These are phyloP conservation scores for Spathaspora passalidarum DNA, from an alignment of 805 yeast genomes.

Conservation along the genomic window DNA sequence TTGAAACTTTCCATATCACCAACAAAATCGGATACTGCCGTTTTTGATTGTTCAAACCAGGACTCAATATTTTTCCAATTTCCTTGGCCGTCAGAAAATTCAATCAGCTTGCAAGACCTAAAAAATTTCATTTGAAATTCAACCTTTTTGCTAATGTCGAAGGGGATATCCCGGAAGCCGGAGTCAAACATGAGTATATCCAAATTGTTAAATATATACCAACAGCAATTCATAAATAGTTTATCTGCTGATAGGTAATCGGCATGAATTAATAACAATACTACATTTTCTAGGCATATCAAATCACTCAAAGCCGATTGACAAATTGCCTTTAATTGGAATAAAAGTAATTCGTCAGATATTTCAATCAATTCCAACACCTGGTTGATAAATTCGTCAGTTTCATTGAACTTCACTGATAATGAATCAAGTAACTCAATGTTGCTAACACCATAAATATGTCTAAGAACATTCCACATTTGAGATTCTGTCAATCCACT, in stretches of 20 bases:
- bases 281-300: slow-evolving; percentile 58
- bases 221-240: slow-evolving; percentile 57
- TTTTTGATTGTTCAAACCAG: slow-evolving; percentile 22
- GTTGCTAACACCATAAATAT: slow-evolving; percentile 55
- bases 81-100: slow-evolving; percentile 16
- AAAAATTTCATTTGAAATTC: slow-evolving; percentile 28
- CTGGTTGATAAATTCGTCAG: slow-evolving; percentile 47
- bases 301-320: slow-evolving; percentile 59
- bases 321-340: slow-evolving; percentile 56
- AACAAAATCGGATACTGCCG: slow-evolving; percentile 19
- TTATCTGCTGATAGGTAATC: slow-evolving; percentile 49
- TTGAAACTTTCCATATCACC: slow-evolving; percentile 19
- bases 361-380: slow-evolving; percentile 58
- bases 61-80: slow-evolving; percentile 9
- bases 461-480: slow-evolving; percentile 50
- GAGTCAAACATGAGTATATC: slow-evolving; percentile 56
- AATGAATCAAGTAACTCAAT: slow-evolving; percentile 35
- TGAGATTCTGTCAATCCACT: slow-evolving; percentile 37
- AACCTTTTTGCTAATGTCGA: slow-evolving; percentile 20
- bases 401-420: slow-evolving; percentile 14
- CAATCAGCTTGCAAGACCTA: slow-evolving; percentile 23
- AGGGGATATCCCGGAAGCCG: slow-evolving; percentile 24
- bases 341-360: slow-evolving; percentile 61
- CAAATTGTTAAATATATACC: slow-evolving; percentile 66
- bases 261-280: slow-evolving; percentile 53